phyloP scores from a whole-genome alignment of 2,329 filamentous ascomycete species.

The Talaromyces sp. region DNA sequence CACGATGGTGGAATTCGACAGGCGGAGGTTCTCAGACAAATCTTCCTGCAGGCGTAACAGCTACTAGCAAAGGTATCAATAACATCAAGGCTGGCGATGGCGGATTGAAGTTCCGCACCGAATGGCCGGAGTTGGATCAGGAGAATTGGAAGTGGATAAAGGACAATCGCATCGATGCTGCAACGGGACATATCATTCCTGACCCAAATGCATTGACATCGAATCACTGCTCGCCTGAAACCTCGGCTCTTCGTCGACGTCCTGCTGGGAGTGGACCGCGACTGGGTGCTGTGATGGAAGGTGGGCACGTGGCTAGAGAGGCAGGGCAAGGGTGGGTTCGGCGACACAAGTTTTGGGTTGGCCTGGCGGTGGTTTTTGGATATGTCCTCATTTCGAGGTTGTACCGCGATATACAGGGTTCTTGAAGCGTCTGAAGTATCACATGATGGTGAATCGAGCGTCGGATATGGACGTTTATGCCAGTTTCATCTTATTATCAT shows the following conservation, averaged over 20 bases:
- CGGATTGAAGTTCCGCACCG: conserved; percentile 78
- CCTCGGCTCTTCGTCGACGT: conserved; percentile 61
- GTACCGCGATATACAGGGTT: conserved; percentile 53
- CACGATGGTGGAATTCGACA: conserved; percentile 95
- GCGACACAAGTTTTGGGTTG: conserved; percentile 72
- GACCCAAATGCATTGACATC: conserved; percentile 51
- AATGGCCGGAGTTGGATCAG: conserved; percentile 85
- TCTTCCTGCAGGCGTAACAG: conserved; percentile 49
- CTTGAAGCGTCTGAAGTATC: conserved; percentile 15
- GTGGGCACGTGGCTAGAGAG: conserved; percentile 68
- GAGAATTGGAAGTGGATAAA: conserved; percentile 94
- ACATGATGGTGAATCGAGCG: neutral
- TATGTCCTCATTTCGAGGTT: conserved; percentile 81
- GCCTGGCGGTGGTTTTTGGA: conserved; percentile 66
- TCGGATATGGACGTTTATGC: neutral
- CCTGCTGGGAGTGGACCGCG: conserved; percentile 54
- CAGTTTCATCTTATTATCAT: neutral
- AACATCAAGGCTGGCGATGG: conserved; percentile 85
- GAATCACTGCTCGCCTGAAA: conserved; percentile 58
- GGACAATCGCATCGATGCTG: conserved; percentile 71
- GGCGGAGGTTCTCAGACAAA: conserved; percentile 70
- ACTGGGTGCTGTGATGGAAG: conserved; percentile 68
- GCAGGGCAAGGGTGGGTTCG: conserved; percentile 78
- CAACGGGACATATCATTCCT: conserved; percentile 66
- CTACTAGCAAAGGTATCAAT: conserved; percentile 65